These are phyloP conservation scores for Phytophthora cajani DNA, from an alignment of 352 stramenopile species.

Conservation along the genomic window DNA sequence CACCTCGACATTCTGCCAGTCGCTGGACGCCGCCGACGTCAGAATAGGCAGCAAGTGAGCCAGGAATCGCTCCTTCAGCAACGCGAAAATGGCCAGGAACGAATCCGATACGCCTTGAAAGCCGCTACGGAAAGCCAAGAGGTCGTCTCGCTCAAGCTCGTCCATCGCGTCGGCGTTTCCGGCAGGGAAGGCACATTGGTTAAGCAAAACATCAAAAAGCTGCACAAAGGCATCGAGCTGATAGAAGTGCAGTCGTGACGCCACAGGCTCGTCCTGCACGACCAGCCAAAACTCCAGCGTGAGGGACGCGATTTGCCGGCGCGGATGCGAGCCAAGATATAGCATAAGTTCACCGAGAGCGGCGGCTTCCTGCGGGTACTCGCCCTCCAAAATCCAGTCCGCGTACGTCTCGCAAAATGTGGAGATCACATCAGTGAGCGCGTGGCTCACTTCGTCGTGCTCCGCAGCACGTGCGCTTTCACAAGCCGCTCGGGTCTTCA, in stretches of 20 bases:
- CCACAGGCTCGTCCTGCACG: conserved; percentile 73
- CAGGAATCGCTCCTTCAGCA: conserved; percentile 62
- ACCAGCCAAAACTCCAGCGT: conserved; percentile 81
- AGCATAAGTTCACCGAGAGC: conserved; percentile 67
- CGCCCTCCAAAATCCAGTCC: conserved; percentile 70
- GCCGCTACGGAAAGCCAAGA: conserved; percentile 61
- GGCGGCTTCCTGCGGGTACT: conserved; percentile 46
- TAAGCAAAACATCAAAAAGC: conserved; percentile 66
- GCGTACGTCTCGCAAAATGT: conserved; percentile 77
- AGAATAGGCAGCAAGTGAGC: conserved; percentile 44
- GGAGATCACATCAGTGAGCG: conserved; percentile 64
- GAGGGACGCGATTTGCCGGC: conserved; percentile 75
- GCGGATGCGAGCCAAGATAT: conserved; percentile 56
- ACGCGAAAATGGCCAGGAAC: conserved; percentile 60
- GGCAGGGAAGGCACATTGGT: conserved; percentile 58
- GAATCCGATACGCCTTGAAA: conserved; percentile 66
- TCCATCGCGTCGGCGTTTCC: conserved; percentile 53
- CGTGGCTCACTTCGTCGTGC: conserved; percentile 67
- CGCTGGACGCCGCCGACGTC: conserved; percentile 22
- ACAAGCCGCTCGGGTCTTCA: conserved; percentile 54
- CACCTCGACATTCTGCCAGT: conserved; percentile 67
- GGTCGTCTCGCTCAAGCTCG: conserved; percentile 69
- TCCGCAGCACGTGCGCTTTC: conserved; percentile 56
- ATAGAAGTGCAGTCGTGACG: conserved; percentile 58
- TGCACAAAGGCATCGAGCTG: conserved; percentile 60